Conservation (phyloP, 179 eudicot genomes). For the Carnegiea gigantea region DNA sequence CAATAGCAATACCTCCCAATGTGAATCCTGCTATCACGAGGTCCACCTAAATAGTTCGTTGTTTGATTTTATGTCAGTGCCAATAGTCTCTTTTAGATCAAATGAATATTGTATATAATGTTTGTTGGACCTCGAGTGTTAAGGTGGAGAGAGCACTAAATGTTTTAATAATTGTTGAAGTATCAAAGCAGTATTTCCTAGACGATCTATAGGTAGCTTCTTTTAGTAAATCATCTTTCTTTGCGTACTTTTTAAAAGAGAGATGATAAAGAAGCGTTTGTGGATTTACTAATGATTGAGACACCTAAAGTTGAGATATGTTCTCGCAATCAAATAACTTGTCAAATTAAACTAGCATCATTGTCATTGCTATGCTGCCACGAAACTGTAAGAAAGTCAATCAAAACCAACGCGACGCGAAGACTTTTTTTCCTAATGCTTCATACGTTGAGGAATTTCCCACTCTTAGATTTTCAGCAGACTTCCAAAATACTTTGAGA, state of each 20-base stretch:
- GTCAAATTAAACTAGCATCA: constrained; percentile 1
- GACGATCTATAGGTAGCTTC: neutral
- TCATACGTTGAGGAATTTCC: too few species aligned
- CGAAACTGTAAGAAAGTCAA: neutral
- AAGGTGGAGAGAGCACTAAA: constrained; percentile 2
- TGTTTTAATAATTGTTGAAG: neutral
- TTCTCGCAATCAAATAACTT: neutral
- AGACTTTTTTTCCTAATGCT: neutral
- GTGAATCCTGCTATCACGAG: too few species aligned
- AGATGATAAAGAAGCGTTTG: neutral
- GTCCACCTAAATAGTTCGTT: too few species aligned
- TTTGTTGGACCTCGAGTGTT: neutral
- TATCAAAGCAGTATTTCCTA: neutral
- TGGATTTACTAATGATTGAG: neutral
- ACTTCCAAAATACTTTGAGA: too few species aligned
- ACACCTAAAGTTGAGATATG: neutral
- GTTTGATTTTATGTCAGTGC: too few species aligned
- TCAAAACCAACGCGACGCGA: neutral
- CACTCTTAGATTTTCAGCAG: too few species aligned
- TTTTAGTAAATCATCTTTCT: neutral
- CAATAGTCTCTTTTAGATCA: too few species aligned
- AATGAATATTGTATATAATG: too few species aligned
- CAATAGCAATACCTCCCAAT: too few species aligned
- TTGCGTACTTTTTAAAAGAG: neutral
- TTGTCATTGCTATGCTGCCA: neutral